phyloP scores from a whole-genome alignment of 179 eudicot species.

The Silene noctiflora region DNA sequence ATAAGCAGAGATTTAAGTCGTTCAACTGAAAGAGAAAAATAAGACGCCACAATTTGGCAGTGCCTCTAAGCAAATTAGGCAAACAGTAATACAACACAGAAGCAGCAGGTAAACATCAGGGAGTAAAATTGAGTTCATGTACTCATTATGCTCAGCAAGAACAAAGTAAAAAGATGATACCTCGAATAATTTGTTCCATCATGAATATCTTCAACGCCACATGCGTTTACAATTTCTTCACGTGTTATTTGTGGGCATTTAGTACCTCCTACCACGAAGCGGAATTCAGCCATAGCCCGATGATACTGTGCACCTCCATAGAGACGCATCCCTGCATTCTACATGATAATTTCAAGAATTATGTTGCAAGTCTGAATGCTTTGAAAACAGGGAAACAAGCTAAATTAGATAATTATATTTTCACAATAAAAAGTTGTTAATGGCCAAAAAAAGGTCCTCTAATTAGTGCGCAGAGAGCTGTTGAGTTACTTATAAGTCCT shows the following conservation, averaged over 20 bases:
- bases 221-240: conserved; percentile 98
- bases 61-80: not conserved
- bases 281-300: conserved; percentile 99
- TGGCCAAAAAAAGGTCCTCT: not conserved
- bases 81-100: not conserved
- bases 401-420: not conserved
- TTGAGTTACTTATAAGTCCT: not conserved
- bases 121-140: not conserved
- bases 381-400: not conserved
- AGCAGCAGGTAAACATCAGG: not conserved
- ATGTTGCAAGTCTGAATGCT: conserved; percentile 1
- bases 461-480: not conserved
- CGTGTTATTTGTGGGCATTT: conserved; percentile 98
- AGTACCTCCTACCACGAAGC: conserved; percentile 92
- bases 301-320: conserved; percentile 99
- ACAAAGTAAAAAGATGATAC: conserved; percentile 28
- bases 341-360: conserved; percentile 20
- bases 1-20: not conserved
- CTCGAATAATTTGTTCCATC: conserved; percentile 99
- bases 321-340: conserved; percentile 99
- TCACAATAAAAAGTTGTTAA: not conserved
- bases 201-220: conserved; percentile 99
- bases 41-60: not conserved
- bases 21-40: not conserved
- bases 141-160: not conserved